These are phyloP conservation scores for Leccinum barrowsii DNA, from an alignment of 768 basidiomycete genomes.

Conservation along the genomic window DNA sequence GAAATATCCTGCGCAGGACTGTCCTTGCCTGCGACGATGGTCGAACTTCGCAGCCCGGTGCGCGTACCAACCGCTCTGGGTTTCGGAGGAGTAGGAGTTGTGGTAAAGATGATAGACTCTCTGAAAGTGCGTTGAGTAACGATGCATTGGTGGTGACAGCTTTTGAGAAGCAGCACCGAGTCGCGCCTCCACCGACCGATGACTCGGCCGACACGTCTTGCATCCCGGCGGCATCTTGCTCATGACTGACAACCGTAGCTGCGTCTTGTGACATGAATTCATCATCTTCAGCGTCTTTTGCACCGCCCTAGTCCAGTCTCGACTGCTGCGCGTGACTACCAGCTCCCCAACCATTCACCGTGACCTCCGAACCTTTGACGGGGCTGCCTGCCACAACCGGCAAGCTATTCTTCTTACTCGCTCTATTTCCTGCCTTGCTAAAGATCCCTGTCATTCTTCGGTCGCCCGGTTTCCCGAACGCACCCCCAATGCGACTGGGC, in stretches of 20 bases:
- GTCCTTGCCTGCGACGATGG: slow-evolving; percentile 22
- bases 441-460: slow-evolving; percentile 21
- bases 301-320: not conserved
- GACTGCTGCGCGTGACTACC: not conserved
- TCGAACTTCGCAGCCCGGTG: slow-evolving; percentile 44
- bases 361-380: slow-evolving; percentile 35
- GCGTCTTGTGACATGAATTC: slow-evolving; percentile 6
- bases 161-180: too few species aligned
- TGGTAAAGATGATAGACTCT: slow-evolving; percentile 55
- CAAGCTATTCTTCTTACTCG: slow-evolving; percentile 41
- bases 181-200: too few species aligned
- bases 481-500: slow-evolving; percentile 2
- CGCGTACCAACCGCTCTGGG: slow-evolving; percentile 44
- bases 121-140: slow-evolving; percentile 49
- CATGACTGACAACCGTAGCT: not conserved
- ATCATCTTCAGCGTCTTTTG: not conserved
- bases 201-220: slow-evolving; percentile 4
- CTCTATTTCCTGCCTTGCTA: slow-evolving; percentile 25
- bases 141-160: not conserved
- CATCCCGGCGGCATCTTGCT: slow-evolving; percentile 2
- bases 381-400: slow-evolving; percentile 47
- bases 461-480: not conserved
- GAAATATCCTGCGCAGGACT: slow-evolving; percentile 31
- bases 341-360: not conserved
- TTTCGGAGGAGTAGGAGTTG: slow-evolving; percentile 34